Evolutionary conservation across 208 protist genomes (phyloP), one percentile per base, ranked within the genome.

Genomic region (Phytomonas serpens): DNA sequence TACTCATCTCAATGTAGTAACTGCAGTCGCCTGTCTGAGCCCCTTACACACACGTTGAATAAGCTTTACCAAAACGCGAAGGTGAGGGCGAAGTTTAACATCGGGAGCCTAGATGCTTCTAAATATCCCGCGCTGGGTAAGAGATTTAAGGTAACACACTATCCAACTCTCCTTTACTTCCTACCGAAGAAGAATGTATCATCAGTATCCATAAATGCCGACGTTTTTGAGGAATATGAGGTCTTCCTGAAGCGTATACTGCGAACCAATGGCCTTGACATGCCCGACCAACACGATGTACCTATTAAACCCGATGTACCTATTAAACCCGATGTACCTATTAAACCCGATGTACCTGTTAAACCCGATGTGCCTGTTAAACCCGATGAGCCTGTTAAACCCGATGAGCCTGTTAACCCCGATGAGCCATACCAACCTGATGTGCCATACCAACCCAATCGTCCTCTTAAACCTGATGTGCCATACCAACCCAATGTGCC

Each of bases 1-100:
- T 98, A 97, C 74, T 88, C 92, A 16, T 85, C 90, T 69, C 97
- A 91, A 94, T 98, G 94, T 72, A 78, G 81, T 4, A 78, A 93
- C 76, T 93, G 88, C 83, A 89, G 88, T 79, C 68, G 64, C n/a
- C 69, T 93, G 69, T 83, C 75, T 2, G 71, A 73, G 3, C 83
- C 86, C 32, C 82, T 85, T 78, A 67, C 68, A n/a, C 13, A 51
- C 3, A 51, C 16, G 13, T 11, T 19, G 16, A 19, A 51, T 19
- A 19, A 3, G 2, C 40, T 51, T 51, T 3, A 51, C 16, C 9
- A 19, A 51, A 51, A 51, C 40, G 40, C 40, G 14, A 71, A 51
- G 14, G 80, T 68, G 4, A 74, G 76, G 64, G 77, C 78, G 27
- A 61, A 77, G 30, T 36, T 96, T 2, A 47, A 89, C 7, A 73